Conservation (phyloP, 441 rosid genomes). For the Gossypium gossypioides region DNA sequence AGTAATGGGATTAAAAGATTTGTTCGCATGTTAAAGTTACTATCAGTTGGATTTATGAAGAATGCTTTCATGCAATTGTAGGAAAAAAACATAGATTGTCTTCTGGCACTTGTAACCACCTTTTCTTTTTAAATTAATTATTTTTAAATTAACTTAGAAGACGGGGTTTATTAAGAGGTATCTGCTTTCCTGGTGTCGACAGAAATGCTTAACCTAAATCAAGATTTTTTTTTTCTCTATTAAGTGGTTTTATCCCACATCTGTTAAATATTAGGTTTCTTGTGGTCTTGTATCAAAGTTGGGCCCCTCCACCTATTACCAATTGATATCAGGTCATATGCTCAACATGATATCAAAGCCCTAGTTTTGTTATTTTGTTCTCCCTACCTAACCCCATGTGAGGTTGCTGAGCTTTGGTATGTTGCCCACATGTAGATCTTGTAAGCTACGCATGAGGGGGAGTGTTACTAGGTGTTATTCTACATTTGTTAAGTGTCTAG, state of each 20-base stretch:
- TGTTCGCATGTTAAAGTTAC: neutral
- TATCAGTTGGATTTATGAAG: neutral
- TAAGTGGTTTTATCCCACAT: neutral
- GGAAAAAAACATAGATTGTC: neutral
- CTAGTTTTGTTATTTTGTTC: neutral
- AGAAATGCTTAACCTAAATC: constrained; percentile 8
- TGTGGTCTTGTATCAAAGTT: neutral
- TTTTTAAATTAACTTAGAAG: neutral
- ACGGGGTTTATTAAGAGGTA: neutral
- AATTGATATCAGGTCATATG: neutral
- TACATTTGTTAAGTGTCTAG: neutral
- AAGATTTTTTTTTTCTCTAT: neutral
- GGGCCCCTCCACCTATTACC: neutral
- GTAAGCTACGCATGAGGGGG: neutral
- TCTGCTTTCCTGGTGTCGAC: neutral
- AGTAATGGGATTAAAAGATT: neutral
- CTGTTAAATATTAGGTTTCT: neutral
- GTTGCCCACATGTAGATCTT: neutral
- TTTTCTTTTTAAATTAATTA: neutral
- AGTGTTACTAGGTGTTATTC: neutral
- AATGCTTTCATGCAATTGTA: neutral
- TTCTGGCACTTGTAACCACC: neutral
- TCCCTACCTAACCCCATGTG: neutral
- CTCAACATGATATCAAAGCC: neutral
- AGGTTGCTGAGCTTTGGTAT: neutral